Conservation (phyloP, 345 rosid species). For the Bruguiera gymnorhiza region DNA sequence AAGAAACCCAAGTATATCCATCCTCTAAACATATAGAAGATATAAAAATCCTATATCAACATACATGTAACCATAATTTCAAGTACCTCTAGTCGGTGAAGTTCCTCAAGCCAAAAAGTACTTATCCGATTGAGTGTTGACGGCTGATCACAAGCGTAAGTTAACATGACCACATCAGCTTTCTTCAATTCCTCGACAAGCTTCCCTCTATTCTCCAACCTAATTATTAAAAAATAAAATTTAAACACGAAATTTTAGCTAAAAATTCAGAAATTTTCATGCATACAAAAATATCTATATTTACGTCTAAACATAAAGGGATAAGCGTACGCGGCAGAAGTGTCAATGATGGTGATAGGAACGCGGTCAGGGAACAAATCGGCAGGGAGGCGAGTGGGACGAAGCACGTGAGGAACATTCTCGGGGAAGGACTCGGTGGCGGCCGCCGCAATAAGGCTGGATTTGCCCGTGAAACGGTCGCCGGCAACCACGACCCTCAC, state of each 20-base stretch:
- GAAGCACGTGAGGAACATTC: conserved; percentile 52
- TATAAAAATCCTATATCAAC: background rate
- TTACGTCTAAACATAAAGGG: no score
- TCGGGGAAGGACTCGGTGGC: conserved; percentile 69
- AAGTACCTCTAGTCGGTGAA: conserved; percentile 62
- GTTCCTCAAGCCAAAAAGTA: conserved; percentile 76
- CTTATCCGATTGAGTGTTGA: conserved; percentile 55
- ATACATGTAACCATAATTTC: background rate
- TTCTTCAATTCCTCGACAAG: conserved; percentile 67
- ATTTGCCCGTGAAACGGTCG: conserved; percentile 73
- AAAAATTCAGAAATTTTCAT: no score
- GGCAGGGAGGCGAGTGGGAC: conserved; percentile 71
- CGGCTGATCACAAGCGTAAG: conserved; percentile 72
- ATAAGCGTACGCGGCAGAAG: conserved; percentile 55
- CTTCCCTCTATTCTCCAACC: conserved; percentile 68
- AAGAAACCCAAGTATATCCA: background rate
- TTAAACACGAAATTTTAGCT: background rate
- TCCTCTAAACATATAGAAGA: background rate
- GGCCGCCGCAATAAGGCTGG: conserved; percentile 65
- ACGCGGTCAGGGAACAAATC: conserved; percentile 66
- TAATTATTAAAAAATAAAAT: conserved; percentile 1
- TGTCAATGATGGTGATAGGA: conserved; percentile 77
- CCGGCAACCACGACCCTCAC: conserved; percentile 72
- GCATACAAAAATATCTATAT: no score
- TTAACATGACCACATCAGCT: conserved; percentile 73